These are phyloP conservation scores for Paecilomyces formosus DNA, from an alignment of 2,329 filamentous ascomycete species.

Conservation along the genomic window DNA sequence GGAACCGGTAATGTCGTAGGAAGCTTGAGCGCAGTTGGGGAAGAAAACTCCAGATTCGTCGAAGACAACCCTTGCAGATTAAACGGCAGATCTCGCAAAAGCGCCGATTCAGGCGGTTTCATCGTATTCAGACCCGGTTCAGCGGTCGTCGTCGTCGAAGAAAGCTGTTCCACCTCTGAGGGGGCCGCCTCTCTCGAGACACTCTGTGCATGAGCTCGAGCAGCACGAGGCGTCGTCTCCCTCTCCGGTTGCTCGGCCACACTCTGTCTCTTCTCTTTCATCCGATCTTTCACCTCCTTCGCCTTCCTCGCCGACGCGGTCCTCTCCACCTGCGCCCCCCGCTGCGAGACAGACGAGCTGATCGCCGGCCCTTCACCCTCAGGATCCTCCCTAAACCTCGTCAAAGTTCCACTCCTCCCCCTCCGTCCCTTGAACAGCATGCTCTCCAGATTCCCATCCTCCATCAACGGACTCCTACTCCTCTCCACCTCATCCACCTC, in stretches of 20 bases:
- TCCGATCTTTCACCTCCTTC: slow-evolving; percentile 11
- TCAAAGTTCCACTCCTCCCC: slow-evolving; percentile 10
- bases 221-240: slow-evolving; percentile 6
- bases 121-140: slow-evolving; percentile 40
- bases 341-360: slow-evolving; percentile 34
- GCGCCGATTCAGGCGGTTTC: slow-evolving; percentile 56
- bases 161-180: slow-evolving; percentile 11
- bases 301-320: slow-evolving; percentile 16
- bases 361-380: slow-evolving; percentile 31
- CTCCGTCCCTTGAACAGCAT: slow-evolving; percentile 23
- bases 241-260: slow-evolving; percentile 12
- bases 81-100: slow-evolving; percentile 78
- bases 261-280: slow-evolving; percentile 11
- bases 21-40: slow-evolving; percentile 62
- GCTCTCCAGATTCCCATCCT: slow-evolving; percentile 30
- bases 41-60: slow-evolving; percentile 69
- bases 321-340: slow-evolving; percentile 18
- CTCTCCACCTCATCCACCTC: slow-evolving; percentile 16
- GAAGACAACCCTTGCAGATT: slow-evolving; percentile 90
- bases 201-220: slow-evolving; percentile 9
- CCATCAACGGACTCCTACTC: slow-evolving; percentile 32
- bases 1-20: slow-evolving; percentile 75
- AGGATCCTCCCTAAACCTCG: slow-evolving; percentile 15
- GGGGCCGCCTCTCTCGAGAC: slow-evolving; percentile 10
- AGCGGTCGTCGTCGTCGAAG: slow-evolving; percentile 8